Evolutionary conservation across 371 early-diverging fungal species (phyloP).

Genomic region (Zopfochytrium polystomum): DNA sequence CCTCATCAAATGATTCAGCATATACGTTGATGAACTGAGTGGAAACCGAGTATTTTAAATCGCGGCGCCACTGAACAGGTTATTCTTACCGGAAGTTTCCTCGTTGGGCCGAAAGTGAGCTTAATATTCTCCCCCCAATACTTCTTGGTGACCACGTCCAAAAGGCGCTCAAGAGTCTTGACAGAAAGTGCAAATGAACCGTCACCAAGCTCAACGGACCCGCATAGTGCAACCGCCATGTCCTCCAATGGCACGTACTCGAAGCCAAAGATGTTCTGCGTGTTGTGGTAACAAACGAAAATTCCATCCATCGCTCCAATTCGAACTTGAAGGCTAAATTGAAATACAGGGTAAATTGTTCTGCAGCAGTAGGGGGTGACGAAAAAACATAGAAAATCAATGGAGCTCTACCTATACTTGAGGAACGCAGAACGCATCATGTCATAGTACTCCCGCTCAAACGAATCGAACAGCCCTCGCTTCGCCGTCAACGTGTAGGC

Average conservation of each 20-base stretch:
- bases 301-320: conserved; percentile 97
- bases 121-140: conserved; percentile 25
- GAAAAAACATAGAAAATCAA: not conserved
- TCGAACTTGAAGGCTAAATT: conserved; percentile 80
- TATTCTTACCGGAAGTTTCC: too few relatives aligned
- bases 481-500: conserved; percentile 54
- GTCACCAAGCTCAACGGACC: conserved; percentile 68
- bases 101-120: too few relatives aligned
- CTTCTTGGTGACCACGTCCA: conserved; percentile 61
- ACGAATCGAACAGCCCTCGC: conserved; percentile 71
- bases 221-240: conserved; percentile 84
- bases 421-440: conserved; percentile 85
- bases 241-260: conserved; percentile 84
- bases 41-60: too few relatives aligned
- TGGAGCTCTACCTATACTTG: conserved; percentile 65
- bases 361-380: not conserved
- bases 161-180: conserved; percentile 58
- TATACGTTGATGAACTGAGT: too few relatives aligned
- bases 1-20: too few relatives aligned
- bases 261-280: conserved; percentile 87
- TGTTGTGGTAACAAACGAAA: conserved; percentile 92
- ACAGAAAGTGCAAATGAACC: conserved; percentile 65
- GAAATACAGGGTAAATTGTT: too few relatives aligned
- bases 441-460: conserved; percentile 92
- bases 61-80: too few relatives aligned